These are phyloP conservation scores for Cladobotryum mycophilum DNA, from an alignment of 2,329 filamentous ascomycete species.

Conservation along the genomic window DNA sequence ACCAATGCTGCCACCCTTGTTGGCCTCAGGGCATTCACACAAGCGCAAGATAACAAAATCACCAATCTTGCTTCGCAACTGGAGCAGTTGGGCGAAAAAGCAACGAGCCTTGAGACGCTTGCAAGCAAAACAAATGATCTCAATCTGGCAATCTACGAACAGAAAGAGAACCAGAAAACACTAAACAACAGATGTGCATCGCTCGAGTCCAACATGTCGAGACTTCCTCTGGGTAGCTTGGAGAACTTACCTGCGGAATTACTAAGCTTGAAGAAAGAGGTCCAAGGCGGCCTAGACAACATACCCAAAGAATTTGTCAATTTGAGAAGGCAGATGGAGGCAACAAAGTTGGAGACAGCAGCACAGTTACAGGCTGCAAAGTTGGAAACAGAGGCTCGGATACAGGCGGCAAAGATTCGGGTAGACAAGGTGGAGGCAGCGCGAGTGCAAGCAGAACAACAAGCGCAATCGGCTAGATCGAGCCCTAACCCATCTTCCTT, in stretches of 20 bases:
- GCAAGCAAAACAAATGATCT: neutral
- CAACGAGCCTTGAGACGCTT: neutral
- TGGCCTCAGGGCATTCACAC: neutral
- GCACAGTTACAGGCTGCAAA: neutral
- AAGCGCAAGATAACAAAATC: neutral
- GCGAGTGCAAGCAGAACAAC: too few relatives aligned
- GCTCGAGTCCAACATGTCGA: neutral
- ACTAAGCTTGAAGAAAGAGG: neutral
- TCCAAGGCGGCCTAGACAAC: neutral
- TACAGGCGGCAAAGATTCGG: neutral
- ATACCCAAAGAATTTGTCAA: too few relatives aligned
- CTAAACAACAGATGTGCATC: neutral
- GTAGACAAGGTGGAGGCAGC: too few relatives aligned
- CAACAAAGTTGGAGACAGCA: neutral
- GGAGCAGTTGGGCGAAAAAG: neutral
- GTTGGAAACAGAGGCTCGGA: neutral
- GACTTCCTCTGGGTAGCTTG: neutral
- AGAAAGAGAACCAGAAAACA: neutral
- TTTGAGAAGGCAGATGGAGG: neutral
- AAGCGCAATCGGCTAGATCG: too few relatives aligned
- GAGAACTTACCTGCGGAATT: neutral
- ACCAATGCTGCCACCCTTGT: too few relatives aligned
- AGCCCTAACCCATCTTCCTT: too few relatives aligned
- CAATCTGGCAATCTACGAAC: neutral
- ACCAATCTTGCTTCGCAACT: neutral